Conservation (phyloP, 371 early-diverging fungal species). For the Cladochytrium tenue region DNA sequence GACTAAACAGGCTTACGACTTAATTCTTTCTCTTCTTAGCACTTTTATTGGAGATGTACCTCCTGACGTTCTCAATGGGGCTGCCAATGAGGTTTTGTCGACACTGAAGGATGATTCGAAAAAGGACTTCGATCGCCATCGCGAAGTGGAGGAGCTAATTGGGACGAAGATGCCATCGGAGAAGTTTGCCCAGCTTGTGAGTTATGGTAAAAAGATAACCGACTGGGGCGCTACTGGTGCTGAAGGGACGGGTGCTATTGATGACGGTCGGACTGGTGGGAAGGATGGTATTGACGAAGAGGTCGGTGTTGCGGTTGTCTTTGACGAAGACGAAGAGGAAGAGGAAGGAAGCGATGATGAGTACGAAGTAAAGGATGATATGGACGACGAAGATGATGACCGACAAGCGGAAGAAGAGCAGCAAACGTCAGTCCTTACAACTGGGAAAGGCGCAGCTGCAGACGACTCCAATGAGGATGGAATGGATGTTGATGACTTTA, state of each 20-base stretch:
- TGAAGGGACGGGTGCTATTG: slow-evolving; percentile 16
- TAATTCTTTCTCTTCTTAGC: slow-evolving; percentile 80
- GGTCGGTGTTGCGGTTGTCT: slow-evolving; percentile 67
- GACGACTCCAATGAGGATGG: slow-evolving; percentile 40
- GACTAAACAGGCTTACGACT: slow-evolving; percentile 88
- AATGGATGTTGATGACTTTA: slow-evolving; percentile 48
- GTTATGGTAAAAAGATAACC: slow-evolving; percentile 89
- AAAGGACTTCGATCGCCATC: slow-evolving; percentile 89
- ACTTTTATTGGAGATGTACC: slow-evolving; percentile 78
- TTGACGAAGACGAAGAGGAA: slow-evolving; percentile 60
- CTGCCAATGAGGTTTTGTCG: slow-evolving; percentile 82
- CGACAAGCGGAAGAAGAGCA: slow-evolving; percentile 48
- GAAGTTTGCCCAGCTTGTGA: slow-evolving; percentile 83
- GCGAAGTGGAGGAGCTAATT: slow-evolving; percentile 74
- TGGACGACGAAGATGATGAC: slow-evolving; percentile 58
- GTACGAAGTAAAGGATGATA: slow-evolving; percentile 49
- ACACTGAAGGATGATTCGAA: slow-evolving; percentile 81
- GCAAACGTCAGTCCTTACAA: slow-evolving; percentile 42
- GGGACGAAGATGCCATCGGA: slow-evolving; percentile 68
- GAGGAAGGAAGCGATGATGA: slow-evolving; percentile 55
- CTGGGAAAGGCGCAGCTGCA: slow-evolving; percentile 20
- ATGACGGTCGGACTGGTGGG: slow-evolving; percentile 22
- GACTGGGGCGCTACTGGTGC: slow-evolving; percentile 64
- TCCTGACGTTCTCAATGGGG: slow-evolving; percentile 85
- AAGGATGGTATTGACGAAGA: slow-evolving; percentile 51